Evolutionary conservation across 2,329 filamentous ascomycete species (phyloP), one percentile per base, ranked within the genome.

Genomic region (Pseudogymnoascus sp.): DNA sequence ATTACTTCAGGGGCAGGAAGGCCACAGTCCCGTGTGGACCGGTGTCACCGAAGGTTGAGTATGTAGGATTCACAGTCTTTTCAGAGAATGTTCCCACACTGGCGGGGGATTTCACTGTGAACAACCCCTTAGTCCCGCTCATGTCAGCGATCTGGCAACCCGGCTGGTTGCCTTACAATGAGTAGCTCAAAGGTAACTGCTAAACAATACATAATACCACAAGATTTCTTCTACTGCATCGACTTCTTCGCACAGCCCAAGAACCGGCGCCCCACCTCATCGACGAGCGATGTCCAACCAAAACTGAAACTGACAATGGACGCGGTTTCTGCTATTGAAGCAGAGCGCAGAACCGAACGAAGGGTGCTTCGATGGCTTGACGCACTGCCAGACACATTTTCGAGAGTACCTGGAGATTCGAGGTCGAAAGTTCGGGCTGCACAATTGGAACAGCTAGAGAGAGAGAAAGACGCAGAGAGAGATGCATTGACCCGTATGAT

Each of bases 141-240:
- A 33, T 35, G 48, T 21, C 48, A 55, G 48, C 48, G 48, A 55
- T 13, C 2, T 18, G 3, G 48, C 48, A 10, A 55, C 48, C 48
- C 48, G 48, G 48, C 48, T 55, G 29, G 48, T 33, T 55, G 48
- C 29, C 18, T 33, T 15, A 55, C 48, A 55, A 55, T 55, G 48
- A 33, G 48, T 55, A 33, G 48, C 48, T 55, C 15, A 55, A 55
- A 55, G 9, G 10, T 1, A 7, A 13, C 48, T 55, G 48, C 48
- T 29, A 55, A 55, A 21, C 48, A 55, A 33, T 55, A 21, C 12
- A 33, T 55, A 55, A 9, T 55, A 18, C 48, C 48, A 18, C 4
- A 55, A 55, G 29, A 55, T 18, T 31, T 55, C 15, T 12, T 55
- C 29, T 55, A 55, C 5, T 55, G 48, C 48, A 33, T 55, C 48